Base-by-base conservation (phyloP, 345 rosid genomes). In the Citrus maxima region DNA sequence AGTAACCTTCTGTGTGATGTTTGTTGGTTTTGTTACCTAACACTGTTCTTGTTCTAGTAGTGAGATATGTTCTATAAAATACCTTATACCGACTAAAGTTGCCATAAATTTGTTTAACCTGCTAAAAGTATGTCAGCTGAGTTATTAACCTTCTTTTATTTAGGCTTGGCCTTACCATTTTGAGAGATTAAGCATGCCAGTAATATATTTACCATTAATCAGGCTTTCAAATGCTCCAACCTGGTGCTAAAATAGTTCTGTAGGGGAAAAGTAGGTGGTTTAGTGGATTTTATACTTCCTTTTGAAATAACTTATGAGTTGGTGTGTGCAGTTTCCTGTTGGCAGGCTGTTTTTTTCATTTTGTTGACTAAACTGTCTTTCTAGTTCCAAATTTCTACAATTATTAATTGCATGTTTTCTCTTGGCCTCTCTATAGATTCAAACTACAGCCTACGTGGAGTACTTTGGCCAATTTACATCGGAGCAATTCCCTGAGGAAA, bases 381-480 rank as follows among this genome's bases (percentile, higher is more conserved):
- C 66, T 10, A 56, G 22, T 49, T 77, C 21, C 37, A 40, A 25
- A 40, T 65, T 72, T 10, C 58, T 72, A 22, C 77, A 69, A 38
- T 35, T 67, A 56, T 69, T 81, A 35, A 74, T 37, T 62, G 22
- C 27, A 55, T 56, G 61, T 75, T 28, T 30, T 78, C 68, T 13
- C 69, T 77, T 69, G 18, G 30, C 59, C 3, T 51, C n/a, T 74
- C 14, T 28, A 22, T 77, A 95, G 99, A 97, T 84, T 88, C 99
- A 95, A 91, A 88, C 87, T 73, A 89, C 90, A 35, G 99, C 99
- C 62, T 95, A 93, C 82, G 99, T 95, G 21, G 96, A 95, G 84
- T 92, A 89, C 85, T 90, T 95, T 60, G 97, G 94, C 79, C 98
- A 95, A 69, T 95, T 94, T 78, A 93, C 99, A 37, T 93, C 98